Evolutionary conservation across 179 eudicot species (phyloP), one percentile per base, ranked within the genome.

Genomic region (Beta lomatogona): DNA sequence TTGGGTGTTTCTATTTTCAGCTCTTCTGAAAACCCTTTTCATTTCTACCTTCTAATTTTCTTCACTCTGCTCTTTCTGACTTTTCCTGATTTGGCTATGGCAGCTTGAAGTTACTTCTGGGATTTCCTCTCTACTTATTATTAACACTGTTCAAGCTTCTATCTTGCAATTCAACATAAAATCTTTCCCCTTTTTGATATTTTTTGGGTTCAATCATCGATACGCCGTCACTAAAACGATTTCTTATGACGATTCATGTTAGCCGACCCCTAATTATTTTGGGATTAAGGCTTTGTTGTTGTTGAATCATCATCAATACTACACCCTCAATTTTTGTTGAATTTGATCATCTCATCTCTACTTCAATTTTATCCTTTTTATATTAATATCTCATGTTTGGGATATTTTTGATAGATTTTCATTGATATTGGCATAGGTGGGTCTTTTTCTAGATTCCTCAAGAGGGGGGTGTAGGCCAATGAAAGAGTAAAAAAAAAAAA

Each of bases 391-490:
- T 50, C 59, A 44, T 67, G 41, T 48, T 19, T 58, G 76, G 68
- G 80, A 79, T 82, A 75, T 84, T 87, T 83, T 83, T 76, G 80
- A 52, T 80, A 80, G 85, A 84, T 88, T 88, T 86, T 83, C 28
- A 79, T 57, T 80, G 82, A 76, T 61, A 59, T 83, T 60, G 67
- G 76, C 52, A 84, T 89, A 86, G 90, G 86, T 88, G 91, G 86
- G 90, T 88, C 88, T 88, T 89, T 89, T 80, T 61, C 82, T 68
- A 95, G 98, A 95, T 93, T 92, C 98, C 89, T 87, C 76, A 79
- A 82, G 87, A 81, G 89, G n/a, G 86, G 77, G 74, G 60, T 52
- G 80, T 83, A 77, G 70, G 73, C 55, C 58, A 61, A 85, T 68
- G 54, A 57, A 19, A 73, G 52, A 81, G 74, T 75, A 67, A 59